Conservation (phyloP, 2,329 filamentous ascomycete species). For the Talaromyces marneffei region DNA sequence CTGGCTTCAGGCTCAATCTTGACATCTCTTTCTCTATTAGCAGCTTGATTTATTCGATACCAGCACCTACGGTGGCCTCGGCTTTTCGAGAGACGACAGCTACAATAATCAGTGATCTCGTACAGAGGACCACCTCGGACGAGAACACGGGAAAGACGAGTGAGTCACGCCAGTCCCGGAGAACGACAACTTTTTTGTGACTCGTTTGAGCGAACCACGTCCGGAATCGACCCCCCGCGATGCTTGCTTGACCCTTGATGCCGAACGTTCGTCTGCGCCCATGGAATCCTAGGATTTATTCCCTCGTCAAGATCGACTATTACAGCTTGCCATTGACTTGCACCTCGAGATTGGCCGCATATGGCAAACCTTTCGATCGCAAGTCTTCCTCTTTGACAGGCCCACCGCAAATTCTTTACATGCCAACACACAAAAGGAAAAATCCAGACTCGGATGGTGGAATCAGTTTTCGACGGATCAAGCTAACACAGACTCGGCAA, state of each 20-base stretch:
- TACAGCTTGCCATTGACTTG: neutral
- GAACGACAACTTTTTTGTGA: neutral
- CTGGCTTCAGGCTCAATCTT: too few species aligned
- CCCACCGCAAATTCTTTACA: constrained; percentile 18
- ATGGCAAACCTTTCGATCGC: constrained; percentile 6
- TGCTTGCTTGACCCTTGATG: constrained; percentile 8
- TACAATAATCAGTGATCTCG: neutral
- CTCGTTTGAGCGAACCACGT: neutral
- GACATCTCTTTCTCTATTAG: too few species aligned
- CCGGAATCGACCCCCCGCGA: neutral
- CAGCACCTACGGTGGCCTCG: neutral
- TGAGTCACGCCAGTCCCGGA: neutral
- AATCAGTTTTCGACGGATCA: constrained; percentile 31
- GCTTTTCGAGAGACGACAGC: neutral
- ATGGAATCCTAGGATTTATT: constrained; percentile 4
- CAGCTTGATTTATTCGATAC: too few species aligned
- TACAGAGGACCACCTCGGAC: neutral
- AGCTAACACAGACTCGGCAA: constrained; percentile 15
- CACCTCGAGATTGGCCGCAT: neutral
- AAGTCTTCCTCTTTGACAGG: constrained; percentile 1
- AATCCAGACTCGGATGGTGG: constrained; percentile 21
- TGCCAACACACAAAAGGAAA: constrained; percentile 22
- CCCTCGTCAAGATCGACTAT: neutral
- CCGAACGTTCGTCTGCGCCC: constrained; percentile 2
- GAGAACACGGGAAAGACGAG: neutral